These are phyloP conservation scores for Marasmius tenuissimus DNA, from an alignment of 1,284 basidiomycete species.

Conservation along the genomic window DNA sequence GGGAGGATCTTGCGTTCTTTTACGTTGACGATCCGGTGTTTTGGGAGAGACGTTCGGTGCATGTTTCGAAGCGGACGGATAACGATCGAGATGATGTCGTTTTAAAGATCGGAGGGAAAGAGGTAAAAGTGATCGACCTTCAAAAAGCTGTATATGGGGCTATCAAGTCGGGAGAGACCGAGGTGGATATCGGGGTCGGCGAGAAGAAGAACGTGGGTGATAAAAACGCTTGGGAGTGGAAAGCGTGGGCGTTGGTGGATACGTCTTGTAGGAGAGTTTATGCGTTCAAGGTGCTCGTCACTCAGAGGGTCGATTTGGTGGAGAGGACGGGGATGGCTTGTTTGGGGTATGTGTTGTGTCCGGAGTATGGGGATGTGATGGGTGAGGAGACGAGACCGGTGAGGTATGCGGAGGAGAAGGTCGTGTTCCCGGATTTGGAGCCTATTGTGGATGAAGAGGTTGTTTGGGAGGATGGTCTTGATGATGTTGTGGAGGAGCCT, in stretches of 20 bases:
- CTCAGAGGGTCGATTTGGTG: slow-evolving; percentile 22
- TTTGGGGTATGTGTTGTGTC: slow-evolving; percentile 34
- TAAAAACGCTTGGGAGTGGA: slow-evolving; percentile 33
- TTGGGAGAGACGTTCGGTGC: slow-evolving; percentile 21
- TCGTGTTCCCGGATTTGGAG: slow-evolving; percentile 26
- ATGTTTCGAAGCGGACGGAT: slow-evolving; percentile 15
- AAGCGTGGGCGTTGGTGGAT: slow-evolving; percentile 36
- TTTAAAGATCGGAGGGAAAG: slow-evolving; percentile 21
- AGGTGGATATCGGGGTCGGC: slow-evolving; percentile 33
- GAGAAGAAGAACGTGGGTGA: slow-evolving; percentile 19
- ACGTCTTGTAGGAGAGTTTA: slow-evolving; percentile 36
- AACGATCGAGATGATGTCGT: slow-evolving; percentile 11
- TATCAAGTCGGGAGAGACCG: slow-evolving; percentile 33
- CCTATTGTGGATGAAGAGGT: slow-evolving; percentile 16
- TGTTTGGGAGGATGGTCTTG: slow-evolving; percentile 26
- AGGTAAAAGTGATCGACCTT: slow-evolving; percentile 23
- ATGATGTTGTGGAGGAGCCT: slow-evolving; percentile 20
- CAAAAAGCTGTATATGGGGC: slow-evolving; percentile 32
- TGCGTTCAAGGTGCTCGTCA: slow-evolving; percentile 37
- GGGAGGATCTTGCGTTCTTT: slow-evolving; percentile 29
- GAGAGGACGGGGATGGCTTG: slow-evolving; percentile 27
- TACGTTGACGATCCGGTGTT: slow-evolving; percentile 31
- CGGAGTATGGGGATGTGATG: slow-evolving; percentile 30
- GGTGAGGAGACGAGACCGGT: slow-evolving; percentile 27
- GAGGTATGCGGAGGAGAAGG: slow-evolving; percentile 31